A percentile compares a stretch with the other conserved stretches of the same genome.
These are phyloP conservation scores for Colletotrichum brevisporum DNA, from an alignment of 2,329 filamentous ascomycete species.

Conservation along the genomic window DNA sequence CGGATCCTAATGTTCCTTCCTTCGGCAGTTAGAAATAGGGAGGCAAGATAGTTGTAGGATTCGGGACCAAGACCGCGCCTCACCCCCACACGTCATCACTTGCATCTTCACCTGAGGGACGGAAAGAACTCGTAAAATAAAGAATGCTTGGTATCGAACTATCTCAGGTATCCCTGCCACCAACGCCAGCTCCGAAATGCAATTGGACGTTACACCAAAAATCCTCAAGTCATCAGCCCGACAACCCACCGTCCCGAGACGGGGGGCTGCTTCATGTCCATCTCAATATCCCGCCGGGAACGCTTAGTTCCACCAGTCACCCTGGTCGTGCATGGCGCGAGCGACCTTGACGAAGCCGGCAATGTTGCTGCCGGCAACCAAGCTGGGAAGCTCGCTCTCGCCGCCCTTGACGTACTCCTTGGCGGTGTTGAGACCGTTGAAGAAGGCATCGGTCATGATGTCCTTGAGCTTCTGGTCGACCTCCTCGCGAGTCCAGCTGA, in stretches of 20 bases:
- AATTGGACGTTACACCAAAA: slow-evolving; percentile 28
- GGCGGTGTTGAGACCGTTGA: slow-evolving; percentile 89
- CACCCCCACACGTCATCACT: background rate
- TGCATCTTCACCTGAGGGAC: background rate
- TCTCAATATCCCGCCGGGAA: background rate
- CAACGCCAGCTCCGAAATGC: slow-evolving; percentile 40
- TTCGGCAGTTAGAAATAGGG: slow-evolving; percentile 9
- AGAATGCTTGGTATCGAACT: slow-evolving; percentile 34
- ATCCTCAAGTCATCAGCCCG: slow-evolving; percentile 26
- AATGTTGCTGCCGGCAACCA: slow-evolving; percentile 97
- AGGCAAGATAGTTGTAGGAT: background rate
- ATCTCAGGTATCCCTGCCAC: slow-evolving; percentile 37
- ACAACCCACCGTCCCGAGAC: slow-evolving; percentile 9
- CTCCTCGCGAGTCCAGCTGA: slow-evolving; percentile 89
- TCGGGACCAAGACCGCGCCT: too few species aligned
- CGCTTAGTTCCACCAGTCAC: slow-evolving; percentile 83
- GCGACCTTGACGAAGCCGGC: slow-evolving; percentile 98
- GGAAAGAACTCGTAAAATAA: slow-evolving; percentile 2
- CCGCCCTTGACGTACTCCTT: slow-evolving; percentile 85
- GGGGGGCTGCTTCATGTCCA: slow-evolving; percentile 6
- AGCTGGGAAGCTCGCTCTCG: slow-evolving; percentile 88
- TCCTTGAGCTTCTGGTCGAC: slow-evolving; percentile 91
- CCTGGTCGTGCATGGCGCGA: slow-evolving; percentile 94
- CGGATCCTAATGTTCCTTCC: slow-evolving; percentile 14
- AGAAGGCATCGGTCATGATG: slow-evolving; percentile 96